Evolutionary conservation across 305 asterid genomes (phyloP).

Genomic region (Fraxinus baroniana): DNA sequence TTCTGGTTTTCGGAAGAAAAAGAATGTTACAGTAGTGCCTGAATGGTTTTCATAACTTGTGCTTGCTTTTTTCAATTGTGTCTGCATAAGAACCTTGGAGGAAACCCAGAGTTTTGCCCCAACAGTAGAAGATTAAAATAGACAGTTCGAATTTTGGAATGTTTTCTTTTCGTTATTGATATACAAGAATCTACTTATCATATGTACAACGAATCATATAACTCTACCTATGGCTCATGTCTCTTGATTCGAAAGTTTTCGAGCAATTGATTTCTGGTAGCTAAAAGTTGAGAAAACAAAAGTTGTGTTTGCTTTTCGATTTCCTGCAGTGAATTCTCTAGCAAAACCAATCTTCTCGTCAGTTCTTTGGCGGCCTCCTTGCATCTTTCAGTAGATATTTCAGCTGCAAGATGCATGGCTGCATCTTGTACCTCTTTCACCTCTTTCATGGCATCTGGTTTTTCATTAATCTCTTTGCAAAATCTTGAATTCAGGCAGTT

Average conservation of each 20-base stretch:
- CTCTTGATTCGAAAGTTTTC: conserved; percentile 37
- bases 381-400: not conserved
- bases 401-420: conserved; percentile 16
- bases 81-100: not conserved
- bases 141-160: not conserved
- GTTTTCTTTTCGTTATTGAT: not conserved
- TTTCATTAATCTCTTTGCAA: conserved; percentile 25
- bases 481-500: conserved; percentile 38
- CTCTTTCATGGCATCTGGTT: conserved; percentile 35
- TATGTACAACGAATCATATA: not conserved
- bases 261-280: conserved; percentile 51
- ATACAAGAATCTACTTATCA: conserved; percentile 6
- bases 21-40: not conserved
- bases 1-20: not conserved
- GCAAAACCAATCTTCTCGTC: conserved; percentile 37
- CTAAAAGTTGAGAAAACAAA: conserved; percentile 53
- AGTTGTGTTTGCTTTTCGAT: conserved; percentile 39
- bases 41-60: not conserved
- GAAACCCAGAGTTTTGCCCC: not conserved
- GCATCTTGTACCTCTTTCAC: conserved; percentile 49
- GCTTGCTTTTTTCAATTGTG: not conserved
- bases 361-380: conserved; percentile 30
- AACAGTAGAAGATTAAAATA: not conserved
- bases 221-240: conserved; percentile 3
- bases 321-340: conserved; percentile 35